Evolutionary conservation across 208 protist species (phyloP).

Genomic region (Leishmania aethiopica): DNA sequence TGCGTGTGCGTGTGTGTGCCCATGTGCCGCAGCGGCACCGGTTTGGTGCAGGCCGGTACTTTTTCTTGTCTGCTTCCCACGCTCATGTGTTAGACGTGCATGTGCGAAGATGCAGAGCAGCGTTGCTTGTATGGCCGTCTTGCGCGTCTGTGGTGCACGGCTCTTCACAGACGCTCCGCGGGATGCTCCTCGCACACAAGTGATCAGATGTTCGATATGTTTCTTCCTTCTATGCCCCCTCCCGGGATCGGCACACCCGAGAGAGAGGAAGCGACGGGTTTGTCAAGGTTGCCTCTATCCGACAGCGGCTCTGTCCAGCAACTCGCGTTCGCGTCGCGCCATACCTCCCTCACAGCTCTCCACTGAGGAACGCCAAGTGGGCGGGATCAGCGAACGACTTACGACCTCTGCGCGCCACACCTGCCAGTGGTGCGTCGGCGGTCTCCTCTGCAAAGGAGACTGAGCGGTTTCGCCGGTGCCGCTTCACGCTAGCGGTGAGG

Average conservation of each 20-base stretch:
- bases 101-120: background rate
- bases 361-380: conserved; percentile 9
- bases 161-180: no score
- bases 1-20: background rate
- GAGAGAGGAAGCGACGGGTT: background rate
- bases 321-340: background rate
- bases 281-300: background rate
- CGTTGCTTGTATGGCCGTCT: background rate
- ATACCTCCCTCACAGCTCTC: background rate
- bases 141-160: background rate
- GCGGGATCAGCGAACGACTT: conserved; percentile 2
- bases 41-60: background rate
- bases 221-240: background rate
- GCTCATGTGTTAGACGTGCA: background rate
- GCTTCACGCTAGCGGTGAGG: conserved; percentile 11
- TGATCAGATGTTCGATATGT: background rate
- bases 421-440: background rate
- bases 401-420: no score
- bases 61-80: background rate
- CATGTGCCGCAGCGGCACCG: background rate
- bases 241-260: background rate
- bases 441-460: conserved; percentile 25
- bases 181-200: background rate
- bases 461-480: conserved; percentile 5
- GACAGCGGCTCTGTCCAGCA: background rate